These are phyloP conservation scores for Erodium chrysanthum DNA, from an alignment of 441 rosid genomes.

Conservation along the genomic window DNA sequence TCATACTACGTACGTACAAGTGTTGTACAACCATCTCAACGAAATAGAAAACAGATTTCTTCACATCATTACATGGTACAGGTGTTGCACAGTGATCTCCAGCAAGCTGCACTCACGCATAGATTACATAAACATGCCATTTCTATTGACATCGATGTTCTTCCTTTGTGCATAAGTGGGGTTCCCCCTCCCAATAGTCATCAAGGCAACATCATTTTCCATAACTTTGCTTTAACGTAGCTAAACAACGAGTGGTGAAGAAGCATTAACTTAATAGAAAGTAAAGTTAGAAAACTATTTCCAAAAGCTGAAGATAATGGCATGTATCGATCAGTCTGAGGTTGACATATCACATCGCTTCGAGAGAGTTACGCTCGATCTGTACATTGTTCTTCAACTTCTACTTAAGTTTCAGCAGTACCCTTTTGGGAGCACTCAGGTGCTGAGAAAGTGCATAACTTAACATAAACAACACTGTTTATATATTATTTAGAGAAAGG, in stretches of 20 bases:
- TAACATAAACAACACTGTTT: background rate
- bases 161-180: background rate
- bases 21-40: too few species aligned
- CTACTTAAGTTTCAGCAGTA: background rate
- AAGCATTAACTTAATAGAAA: background rate
- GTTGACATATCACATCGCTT: too few species aligned
- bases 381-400: too few species aligned
- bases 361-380: too few species aligned
- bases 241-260: background rate
- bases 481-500: too few species aligned
- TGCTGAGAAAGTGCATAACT: background rate
- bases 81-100: constrained; percentile 1
- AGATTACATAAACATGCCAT: background rate
- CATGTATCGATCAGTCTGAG: too few species aligned
- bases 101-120: background rate
- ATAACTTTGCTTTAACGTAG: background rate
- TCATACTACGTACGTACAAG: constrained; percentile 5
- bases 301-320: too few species aligned
- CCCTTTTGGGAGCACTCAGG: background rate
- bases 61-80: too few species aligned
- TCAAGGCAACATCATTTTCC: background rate
- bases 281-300: too few species aligned
- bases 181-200: background rate
- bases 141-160: constrained; percentile 3
- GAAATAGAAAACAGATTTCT: too few species aligned